These are phyloP conservation scores for Nemania sp. DNA, from an alignment of 2,329 filamentous ascomycete genomes.

Conservation along the genomic window DNA sequence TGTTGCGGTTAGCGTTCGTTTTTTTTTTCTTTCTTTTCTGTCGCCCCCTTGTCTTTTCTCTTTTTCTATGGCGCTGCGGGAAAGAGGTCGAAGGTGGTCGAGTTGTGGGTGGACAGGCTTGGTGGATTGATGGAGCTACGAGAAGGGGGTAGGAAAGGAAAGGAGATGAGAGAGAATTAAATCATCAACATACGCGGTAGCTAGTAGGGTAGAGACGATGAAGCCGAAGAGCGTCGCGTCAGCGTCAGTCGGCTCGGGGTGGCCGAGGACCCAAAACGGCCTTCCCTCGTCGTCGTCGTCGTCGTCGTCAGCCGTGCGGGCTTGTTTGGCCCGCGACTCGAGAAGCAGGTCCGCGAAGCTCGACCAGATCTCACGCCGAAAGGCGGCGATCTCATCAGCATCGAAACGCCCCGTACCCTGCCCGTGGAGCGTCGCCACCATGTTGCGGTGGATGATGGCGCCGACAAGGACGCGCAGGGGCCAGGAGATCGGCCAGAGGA, in stretches of 20 bases:
- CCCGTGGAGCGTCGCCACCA: conserved; percentile 52
- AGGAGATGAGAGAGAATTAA: neutral
- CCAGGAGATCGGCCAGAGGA: conserved; percentile 55
- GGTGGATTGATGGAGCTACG: neutral
- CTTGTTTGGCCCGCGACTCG: conserved; percentile 34
- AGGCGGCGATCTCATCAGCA: conserved; percentile 51
- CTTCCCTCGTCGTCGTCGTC: conserved; percentile 18
- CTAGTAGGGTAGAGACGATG: conserved; percentile 55
- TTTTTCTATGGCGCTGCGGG: too few relatives aligned
- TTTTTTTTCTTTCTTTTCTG: too few relatives aligned
- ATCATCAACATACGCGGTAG: conserved; percentile 53
- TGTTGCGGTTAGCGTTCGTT: conserved; percentile 17
- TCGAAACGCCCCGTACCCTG: conserved; percentile 61
- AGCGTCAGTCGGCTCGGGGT: conserved; percentile 57
- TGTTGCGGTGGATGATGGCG: conserved; percentile 51
- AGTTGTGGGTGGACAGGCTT: neutral
- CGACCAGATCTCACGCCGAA: conserved; percentile 59
- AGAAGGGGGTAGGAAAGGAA: neutral
- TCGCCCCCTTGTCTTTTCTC: too few relatives aligned
- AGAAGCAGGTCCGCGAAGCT: conserved; percentile 51
- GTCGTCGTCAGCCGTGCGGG: neutral
- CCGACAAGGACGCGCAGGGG: conserved; percentile 57
- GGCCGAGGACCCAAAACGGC: conserved; percentile 63
- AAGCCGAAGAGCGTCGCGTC: conserved; percentile 64
- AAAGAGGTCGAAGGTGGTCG: too few relatives aligned